Conservation (phyloP, 2,329 filamentous ascomycete species). For the Aureobasidium sp. region DNA sequence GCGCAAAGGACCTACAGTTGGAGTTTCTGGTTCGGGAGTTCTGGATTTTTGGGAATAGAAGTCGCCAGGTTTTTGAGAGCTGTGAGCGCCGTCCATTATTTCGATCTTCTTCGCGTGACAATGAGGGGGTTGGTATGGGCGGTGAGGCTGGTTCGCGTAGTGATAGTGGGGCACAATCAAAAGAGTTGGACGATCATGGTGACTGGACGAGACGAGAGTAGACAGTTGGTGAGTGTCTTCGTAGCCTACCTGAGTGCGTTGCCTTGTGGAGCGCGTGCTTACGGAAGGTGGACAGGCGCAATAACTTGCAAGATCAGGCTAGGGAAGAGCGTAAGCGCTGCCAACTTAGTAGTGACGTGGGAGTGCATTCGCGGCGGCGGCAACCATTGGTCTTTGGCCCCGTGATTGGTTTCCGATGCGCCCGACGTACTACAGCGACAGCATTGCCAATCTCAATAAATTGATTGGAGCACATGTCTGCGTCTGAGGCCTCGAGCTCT, state of each 20-base stretch:
- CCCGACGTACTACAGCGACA: not conserved
- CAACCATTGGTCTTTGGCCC: not conserved
- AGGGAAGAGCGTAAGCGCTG: constrained; percentile 13
- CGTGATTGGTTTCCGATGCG: not conserved
- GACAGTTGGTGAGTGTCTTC: not conserved
- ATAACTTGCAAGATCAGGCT: not conserved
- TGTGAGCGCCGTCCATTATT: constrained; percentile 4
- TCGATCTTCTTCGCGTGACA: not conserved
- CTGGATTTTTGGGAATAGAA: constrained; percentile 58
- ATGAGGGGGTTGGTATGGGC: constrained; percentile 1
- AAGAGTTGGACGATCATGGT: constrained; percentile 4
- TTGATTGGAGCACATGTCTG: not conserved
- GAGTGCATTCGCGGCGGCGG: constrained; percentile 4
- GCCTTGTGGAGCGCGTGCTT: not conserved
- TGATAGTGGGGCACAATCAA: constrained; percentile 1
- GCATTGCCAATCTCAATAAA: not conserved
- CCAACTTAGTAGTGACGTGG: constrained; percentile 9
- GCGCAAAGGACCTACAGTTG: constrained; percentile 67
- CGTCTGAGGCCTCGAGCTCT: not conserved
- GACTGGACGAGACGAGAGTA: not conserved
- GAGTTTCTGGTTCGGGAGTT: constrained; percentile 49
- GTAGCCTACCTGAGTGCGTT: not conserved
- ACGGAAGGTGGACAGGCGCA: not conserved
- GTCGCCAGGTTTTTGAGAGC: constrained; percentile 51
- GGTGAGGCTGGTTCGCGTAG: constrained; percentile 3